Conservation (phyloP, 139 green algal genomes). For the Tetratostichococcus sp. region DNA sequence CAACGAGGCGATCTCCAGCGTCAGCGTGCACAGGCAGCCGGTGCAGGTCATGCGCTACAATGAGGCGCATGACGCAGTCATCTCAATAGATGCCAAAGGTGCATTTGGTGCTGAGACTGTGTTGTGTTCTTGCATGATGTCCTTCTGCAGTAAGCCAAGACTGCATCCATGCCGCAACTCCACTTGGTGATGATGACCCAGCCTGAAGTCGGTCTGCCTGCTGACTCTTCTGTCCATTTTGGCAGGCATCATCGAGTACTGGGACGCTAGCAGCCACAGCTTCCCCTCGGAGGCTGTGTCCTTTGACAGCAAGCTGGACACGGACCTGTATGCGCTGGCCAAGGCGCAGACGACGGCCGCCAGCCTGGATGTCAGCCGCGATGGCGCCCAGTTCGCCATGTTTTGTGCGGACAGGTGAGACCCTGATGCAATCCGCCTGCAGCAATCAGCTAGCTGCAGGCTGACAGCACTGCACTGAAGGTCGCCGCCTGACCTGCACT, state of each 20-base stretch:
- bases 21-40: slow-evolving; percentile 57
- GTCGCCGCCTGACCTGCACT: too few relatives aligned
- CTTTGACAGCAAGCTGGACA: slow-evolving; percentile 85
- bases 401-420: slow-evolving; percentile 63
- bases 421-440: too few relatives aligned
- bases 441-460: neutral
- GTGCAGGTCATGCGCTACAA: slow-evolving; percentile 80
- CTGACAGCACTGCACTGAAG: neutral
- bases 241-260: slow-evolving; percentile 92
- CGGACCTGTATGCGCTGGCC: slow-evolving; percentile 90
- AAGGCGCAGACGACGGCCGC: slow-evolving; percentile 69
- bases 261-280: slow-evolving; percentile 47
- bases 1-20: slow-evolving; percentile 46
- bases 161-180: too few relatives aligned
- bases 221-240: too few relatives aligned
- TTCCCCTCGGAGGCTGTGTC: slow-evolving; percentile 44
- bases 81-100: slow-evolving; percentile 63
- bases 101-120: too few relatives aligned
- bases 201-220: too few relatives aligned
- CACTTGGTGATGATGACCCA: too few relatives aligned
- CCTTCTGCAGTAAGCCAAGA: too few relatives aligned
- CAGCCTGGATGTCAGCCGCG: slow-evolving; percentile 55
- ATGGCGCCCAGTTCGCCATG: slow-evolving; percentile 78
- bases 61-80: slow-evolving; percentile 41
- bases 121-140: too few relatives aligned